A percentile compares a stretch with the other conserved stretches of the same genome.
phyloP scores from a whole-genome alignment of 345 rosid genomes.

The Sonneratia caseolaris region DNA sequence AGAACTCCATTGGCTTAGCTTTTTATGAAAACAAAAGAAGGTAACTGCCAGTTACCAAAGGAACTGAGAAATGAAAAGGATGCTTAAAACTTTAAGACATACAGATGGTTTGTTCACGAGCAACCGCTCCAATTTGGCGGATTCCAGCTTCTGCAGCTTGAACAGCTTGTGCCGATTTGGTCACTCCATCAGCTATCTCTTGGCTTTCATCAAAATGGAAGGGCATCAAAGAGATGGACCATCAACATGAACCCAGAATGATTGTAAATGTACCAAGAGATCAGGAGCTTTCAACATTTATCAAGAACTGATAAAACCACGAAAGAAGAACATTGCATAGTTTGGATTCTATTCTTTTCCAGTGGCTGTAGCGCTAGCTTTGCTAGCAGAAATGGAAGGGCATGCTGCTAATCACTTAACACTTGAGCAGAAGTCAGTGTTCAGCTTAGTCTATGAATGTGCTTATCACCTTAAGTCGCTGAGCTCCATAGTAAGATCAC shows the following conservation, averaged over 20 bases:
- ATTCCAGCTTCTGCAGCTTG: slow-evolving; percentile 90
- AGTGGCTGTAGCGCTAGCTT: neutral
- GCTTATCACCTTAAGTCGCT: slow-evolving; percentile 69
- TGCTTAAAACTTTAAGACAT: slow-evolving; percentile 16
- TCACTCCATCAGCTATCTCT: slow-evolving; percentile 77
- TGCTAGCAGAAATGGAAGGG: neutral
- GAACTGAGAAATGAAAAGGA: neutral
- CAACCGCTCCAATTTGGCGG: slow-evolving; percentile 63
- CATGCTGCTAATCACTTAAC: neutral
- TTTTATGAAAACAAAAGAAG: neutral
- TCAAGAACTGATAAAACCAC: neutral
- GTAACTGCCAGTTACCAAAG: slow-evolving; percentile 4
- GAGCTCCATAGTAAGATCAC: slow-evolving; percentile 88
- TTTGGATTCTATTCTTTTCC: neutral
- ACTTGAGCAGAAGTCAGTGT: neutral
- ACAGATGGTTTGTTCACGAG: slow-evolving; percentile 80
- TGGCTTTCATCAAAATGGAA: slow-evolving; percentile 42
- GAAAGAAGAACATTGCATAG: neutral
- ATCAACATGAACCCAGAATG: neutral
- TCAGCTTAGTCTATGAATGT: neutral
- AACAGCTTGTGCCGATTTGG: slow-evolving; percentile 84
- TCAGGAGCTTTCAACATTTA: neutral
- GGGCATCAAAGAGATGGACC: neutral
- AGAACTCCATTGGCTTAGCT: neutral
- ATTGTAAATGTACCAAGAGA: neutral